Evolutionary conservation across 164 flowering plant species (phyloP), one percentile per base, ranked within the genome.

Genomic region (Stephania japonica): DNA sequence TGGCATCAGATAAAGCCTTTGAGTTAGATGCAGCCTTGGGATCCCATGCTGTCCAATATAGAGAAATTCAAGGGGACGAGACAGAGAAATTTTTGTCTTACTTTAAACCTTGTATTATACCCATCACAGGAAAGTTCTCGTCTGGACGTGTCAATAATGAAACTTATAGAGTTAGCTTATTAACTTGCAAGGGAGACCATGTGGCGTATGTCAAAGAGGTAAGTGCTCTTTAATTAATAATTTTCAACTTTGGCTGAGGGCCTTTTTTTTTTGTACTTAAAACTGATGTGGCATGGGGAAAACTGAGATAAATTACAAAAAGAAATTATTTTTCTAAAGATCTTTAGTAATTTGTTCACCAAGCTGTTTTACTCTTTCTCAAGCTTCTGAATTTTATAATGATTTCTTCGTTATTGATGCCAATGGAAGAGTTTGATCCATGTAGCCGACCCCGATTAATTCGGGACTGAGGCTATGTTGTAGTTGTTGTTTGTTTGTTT

Each of bases 31-130:
- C 84, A 67, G 79, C 85, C 47, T 77, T 90, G 42, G 94, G 94
- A 41, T 84, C 85, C 7, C 75, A 81, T 56, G 76, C 90, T 70
- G 92, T 90, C 73, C 94, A 90, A 78, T 90, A 86, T 73, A 78
- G 85, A 68, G 94, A 90, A 82, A 79, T 82, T 71, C 90, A 88
- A 76, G 92, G 92, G 73, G 81, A 75, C 70, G 94, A 90, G 81
- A 83, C 90, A n/a, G 87, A 80, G 77, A 90, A 83, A 75, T 90
- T 90, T 80, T 79, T 90, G 70, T 88, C 94, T 63, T 90, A 86
- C 72, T 89, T 89, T 70, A 88, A 78, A 76, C 94, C 94, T 47
- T 89, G 94, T 77, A 79, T 89, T 69, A 88, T 90, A 73, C 94
- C 94, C 7, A 19, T 83, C 56, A 84, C 87, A 75, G 94, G 94